Base-by-base conservation (phyloP, 768 basidiomycete species). In the Leccinellum luteum region DNA sequence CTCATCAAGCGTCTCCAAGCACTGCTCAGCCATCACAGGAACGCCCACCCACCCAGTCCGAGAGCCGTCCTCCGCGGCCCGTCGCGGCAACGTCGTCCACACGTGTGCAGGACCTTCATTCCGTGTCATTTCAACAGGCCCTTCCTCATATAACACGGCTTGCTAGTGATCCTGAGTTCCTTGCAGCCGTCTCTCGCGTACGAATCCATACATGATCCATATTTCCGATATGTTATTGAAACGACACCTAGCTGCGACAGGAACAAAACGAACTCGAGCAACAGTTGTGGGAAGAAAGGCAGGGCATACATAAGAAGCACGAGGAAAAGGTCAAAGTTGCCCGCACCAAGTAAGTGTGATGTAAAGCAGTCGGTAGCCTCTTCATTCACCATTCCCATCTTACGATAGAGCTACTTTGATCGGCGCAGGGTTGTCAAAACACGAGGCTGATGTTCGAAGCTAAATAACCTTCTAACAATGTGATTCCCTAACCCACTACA, bases 211-310 rank as follows among this genome's bases (percentile, higher is more conserved):
- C 25, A 57, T 38, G 25, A 13, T 32, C 15, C 28, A 6, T 49
- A 25, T 43, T 55, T 54, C 25, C 50, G 59, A 54, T 14, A 10
- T 17, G 15, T 60, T 31, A 58, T 53, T 65, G 35, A 59, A 48
- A 25, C 21, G 25, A 38, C 52, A 53, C 51, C 19, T 65, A 91
- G 91, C 75, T 94, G 65, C 88, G 84, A 70, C 71, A 80, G 53
- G 87, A 89, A 50, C 92, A 94, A 73, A 77, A 84, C 55, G 75
- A 77, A 23, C 75, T 92, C 32, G 92, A 94, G 69, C 79, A 74
- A 59, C 79, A 78, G 57, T 70, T 92, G 34, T 91, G 83, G 84
- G 78, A 82, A 56, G 89, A 89, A 62, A 79, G 92, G 54, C 74
- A 76, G 31, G 76, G 75, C 6, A 83, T 94, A 56, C 79, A 82